A percentile compares a stretch with the other conserved stretches of the same genome.
Conservation (phyloP, 305 asterid genomes). For the Euphrasia arctica region DNA sequence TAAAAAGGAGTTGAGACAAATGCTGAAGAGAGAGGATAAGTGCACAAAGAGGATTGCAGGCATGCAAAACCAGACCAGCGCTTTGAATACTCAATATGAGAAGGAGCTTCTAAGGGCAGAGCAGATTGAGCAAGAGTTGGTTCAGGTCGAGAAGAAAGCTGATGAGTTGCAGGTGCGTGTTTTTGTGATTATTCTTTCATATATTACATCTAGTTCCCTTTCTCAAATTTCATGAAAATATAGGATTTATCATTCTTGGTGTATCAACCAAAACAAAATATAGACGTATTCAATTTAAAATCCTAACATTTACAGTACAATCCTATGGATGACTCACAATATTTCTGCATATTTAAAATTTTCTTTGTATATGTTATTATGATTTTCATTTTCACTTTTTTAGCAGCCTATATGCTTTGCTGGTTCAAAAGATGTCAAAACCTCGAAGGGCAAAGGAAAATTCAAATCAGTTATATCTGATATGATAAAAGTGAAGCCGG, state of each 20-base stretch:
- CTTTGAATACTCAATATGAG: constrained; percentile 36
- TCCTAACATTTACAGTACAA: not conserved
- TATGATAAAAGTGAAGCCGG: constrained; percentile 13
- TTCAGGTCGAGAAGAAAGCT: constrained; percentile 39
- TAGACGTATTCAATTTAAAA: constrained; percentile 2
- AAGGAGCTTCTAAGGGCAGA: constrained; percentile 37
- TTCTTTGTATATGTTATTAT: not conserved
- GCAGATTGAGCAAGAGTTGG: constrained; percentile 36
- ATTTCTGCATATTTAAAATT: not conserved
- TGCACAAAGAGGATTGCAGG: constrained; percentile 34
- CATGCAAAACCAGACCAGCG: constrained; percentile 40
- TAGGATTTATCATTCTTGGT: too few species aligned
- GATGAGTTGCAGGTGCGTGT: constrained; percentile 42
- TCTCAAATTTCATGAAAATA: too few species aligned
- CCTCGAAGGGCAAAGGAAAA: constrained; percentile 28
- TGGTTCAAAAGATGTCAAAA: constrained; percentile 32
- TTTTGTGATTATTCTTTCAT: too few species aligned
- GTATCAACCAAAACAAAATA: too few species aligned
- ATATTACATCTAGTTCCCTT: too few species aligned
- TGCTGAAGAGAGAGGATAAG: constrained; percentile 43
- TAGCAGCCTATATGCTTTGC: constrained; percentile 29
- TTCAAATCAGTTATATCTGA: constrained; percentile 16
- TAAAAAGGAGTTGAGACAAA: constrained; percentile 30
- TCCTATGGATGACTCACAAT: not conserved
- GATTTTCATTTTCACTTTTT: not conserved